phyloP scores from a whole-genome alignment of 345 rosid genomes.

The Heritiera littoralis region DNA sequence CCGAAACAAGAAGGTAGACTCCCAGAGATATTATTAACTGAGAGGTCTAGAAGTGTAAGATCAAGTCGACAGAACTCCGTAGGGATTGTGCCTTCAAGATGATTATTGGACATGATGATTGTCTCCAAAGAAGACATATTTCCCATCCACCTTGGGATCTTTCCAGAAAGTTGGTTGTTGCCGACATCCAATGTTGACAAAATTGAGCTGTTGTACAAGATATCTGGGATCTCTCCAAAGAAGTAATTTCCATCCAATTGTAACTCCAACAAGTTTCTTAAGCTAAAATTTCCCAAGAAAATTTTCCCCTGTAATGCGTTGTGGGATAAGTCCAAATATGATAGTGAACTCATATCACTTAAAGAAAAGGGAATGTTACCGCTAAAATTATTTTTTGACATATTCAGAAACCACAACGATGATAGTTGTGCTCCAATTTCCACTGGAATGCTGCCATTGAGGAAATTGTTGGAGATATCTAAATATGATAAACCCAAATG shows the following conservation, averaged over 20 bases:
- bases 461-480: constrained; percentile 12
- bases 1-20: constrained; percentile 10
- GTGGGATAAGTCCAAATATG: constrained; percentile 23
- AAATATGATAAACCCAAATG: neutral
- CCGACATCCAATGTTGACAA: constrained; percentile 14
- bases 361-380: constrained; percentile 29
- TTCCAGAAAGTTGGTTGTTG: constrained; percentile 21
- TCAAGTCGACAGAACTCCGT: constrained; percentile 9
- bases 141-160: constrained; percentile 26
- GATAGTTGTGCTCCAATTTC: constrained; percentile 16
- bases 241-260: constrained; percentile 13
- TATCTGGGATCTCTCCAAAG: neutral
- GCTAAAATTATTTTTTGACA: constrained; percentile 18
- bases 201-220: neutral
- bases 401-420: fast-evolving
- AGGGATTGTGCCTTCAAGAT: constrained; percentile 20
- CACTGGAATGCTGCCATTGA: constrained; percentile 15
- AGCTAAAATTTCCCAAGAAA: no score
- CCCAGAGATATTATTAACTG: neutral
- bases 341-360: neutral
- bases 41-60: constrained; percentile 19
- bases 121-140: neutral
- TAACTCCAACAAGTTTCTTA: neutral
- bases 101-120: constrained; percentile 1
- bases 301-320: constrained; percentile 18